Base-by-base conservation (phyloP, 1,139 yeast species). In the Geotrichum europaeum region DNA sequence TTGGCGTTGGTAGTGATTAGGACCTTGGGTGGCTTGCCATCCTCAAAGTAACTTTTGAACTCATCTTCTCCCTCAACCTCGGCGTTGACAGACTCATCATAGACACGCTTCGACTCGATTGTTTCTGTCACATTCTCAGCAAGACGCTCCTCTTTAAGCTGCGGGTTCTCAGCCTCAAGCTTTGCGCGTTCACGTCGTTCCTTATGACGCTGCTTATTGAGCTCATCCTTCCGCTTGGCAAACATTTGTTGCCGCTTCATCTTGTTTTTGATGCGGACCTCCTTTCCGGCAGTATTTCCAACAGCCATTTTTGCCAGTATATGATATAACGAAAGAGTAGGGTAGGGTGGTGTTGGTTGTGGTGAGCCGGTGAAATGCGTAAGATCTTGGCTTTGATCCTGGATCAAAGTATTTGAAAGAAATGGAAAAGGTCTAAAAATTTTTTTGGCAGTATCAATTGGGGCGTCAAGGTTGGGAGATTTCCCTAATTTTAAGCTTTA, bases 61-160 rank as follows among this genome's bases (percentile, higher is more conserved):
- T 76, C 96, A 70, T 91, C 97, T 62, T 85, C 92, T 24, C 94
- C 96, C 72, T 89, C 96, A 2, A 87, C 78, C 61, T 85, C 88
- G 1, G 78, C 79, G 34, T 80, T 82, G 18, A 91, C 87, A 1
- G 97, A 89, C 73, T 94, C 98, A 74, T 94, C 99, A 67, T 75
- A 94, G 0, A 87, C 95, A 72, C 99, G 80, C 79, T 89, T 90
- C 62, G 85, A 81, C 68, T 94, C 99, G 60, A 92, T 85, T 7
- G 99, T 95, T 32, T 84, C 87, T 0, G 99, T 95, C 1, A 89
- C 84, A 72, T 92, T 91, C 60, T 81, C 84, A 4, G 85, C 84
- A 56, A 92, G 78, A 73, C 99, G 84, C 71, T 90, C 86, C 62
- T 84, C 91, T 71, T 84, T 87, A 63, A 89, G 76, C 67, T 85